Percentiles rank a stretch among this genome's conserved stretches.
phyloP scores from a whole-genome alignment of 1,139 yeast genomes.

The Diutina neorugosa region DNA sequence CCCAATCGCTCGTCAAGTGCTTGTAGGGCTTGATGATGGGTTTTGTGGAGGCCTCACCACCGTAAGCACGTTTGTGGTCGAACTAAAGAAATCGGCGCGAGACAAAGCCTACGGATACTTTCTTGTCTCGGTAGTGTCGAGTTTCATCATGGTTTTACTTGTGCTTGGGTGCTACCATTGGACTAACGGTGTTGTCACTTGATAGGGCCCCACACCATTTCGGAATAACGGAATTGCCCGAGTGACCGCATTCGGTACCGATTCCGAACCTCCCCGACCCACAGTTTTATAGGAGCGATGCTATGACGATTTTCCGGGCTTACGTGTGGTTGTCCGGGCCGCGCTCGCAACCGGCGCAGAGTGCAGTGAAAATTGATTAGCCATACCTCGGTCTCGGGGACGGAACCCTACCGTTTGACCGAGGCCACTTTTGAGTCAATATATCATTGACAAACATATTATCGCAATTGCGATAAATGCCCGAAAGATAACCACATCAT shows the following conservation, averaged over 20 bases:
- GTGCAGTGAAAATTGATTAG: not conserved
- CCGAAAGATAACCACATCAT: no score
- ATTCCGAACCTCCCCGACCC: no score
- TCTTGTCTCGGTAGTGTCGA: conserved; percentile 18
- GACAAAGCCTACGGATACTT: conserved; percentile 29
- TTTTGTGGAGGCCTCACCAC: conserved; percentile 74
- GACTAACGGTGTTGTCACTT: conserved; percentile 13
- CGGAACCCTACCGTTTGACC: not conserved
- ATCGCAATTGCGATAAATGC: no score
- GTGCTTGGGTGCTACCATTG: conserved; percentile 45
- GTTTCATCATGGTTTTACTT: conserved; percentile 31
- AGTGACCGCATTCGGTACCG: no score
- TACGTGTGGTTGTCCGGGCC: not conserved
- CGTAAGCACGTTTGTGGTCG: conserved; percentile 64
- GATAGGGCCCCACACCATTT: no score
- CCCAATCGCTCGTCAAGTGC: conserved; percentile 34
- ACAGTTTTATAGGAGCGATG: no score
- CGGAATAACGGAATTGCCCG: no score
- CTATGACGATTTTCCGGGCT: not conserved
- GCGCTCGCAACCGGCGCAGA: not conserved
- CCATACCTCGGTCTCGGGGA: not conserved
- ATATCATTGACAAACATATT: not conserved
- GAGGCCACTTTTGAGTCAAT: not conserved
- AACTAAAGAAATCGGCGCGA: conserved; percentile 32
- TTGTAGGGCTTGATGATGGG: conserved; percentile 53